Evolutionary conservation across 2,329 filamentous ascomycete genomes (phyloP).

Genomic region (Paraconiothyrium sp.): DNA sequence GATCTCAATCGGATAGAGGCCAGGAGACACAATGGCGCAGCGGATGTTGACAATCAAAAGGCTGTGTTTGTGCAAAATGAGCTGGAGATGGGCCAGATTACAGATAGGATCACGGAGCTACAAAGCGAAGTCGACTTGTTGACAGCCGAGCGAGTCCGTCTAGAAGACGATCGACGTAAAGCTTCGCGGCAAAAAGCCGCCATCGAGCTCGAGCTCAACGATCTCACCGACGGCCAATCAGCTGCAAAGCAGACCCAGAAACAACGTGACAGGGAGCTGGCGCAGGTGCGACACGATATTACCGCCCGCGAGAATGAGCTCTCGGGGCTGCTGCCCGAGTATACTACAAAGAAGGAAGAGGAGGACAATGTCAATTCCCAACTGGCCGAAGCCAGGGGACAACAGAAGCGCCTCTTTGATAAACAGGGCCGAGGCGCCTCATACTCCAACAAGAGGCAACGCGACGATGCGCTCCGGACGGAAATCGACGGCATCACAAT

Average conservation of each 20-base stretch:
- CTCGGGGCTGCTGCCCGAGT: conserved; percentile 77
- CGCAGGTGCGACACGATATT: conserved; percentile 78
- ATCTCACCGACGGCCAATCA: conserved; percentile 82
- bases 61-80: conserved; percentile 80
- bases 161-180: conserved; percentile 90
- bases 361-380: conserved; percentile 76
- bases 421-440: conserved; percentile 91
- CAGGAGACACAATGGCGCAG: conserved; percentile 80
- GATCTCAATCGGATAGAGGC: conserved; percentile 86
- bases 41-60: conserved; percentile 83
- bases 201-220: conserved; percentile 84
- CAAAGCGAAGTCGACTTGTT: conserved; percentile 86
- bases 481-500: conserved; percentile 83
- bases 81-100: conserved; percentile 78
- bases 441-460: conserved; percentile 87
- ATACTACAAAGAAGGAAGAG: conserved; percentile 75
- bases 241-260: conserved; percentile 76
- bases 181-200: conserved; percentile 82
- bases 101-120: conserved; percentile 80
- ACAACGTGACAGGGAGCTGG: conserved; percentile 76
- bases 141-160: conserved; percentile 82
- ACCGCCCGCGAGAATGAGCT: conserved; percentile 79
- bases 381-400: conserved; percentile 78
- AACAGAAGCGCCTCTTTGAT: conserved; percentile 81
- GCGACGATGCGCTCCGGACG: conserved; percentile 81